Conservation (phyloP, 305 asterid genomes). For the Caryopteris hybrid region DNA sequence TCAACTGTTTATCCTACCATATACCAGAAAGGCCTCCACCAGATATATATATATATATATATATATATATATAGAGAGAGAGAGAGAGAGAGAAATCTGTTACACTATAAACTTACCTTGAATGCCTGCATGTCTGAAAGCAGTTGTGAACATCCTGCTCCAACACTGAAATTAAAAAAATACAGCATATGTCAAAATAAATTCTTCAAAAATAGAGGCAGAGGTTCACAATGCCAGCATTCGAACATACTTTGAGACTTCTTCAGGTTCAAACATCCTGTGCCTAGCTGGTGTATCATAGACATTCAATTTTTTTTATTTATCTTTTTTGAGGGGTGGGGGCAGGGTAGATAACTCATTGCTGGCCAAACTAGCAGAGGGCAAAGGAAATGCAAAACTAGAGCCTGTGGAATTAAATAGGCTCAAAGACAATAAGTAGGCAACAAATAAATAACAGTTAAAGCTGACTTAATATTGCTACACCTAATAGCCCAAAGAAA, state of each 20-base stretch:
- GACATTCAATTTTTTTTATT: no score
- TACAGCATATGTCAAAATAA: conserved; percentile 30
- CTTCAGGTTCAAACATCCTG: background rate
- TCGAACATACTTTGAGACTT: background rate
- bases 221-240: background rate
- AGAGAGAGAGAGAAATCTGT: background rate
- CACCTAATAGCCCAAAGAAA: background rate
- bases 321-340: no score
- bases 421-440: background rate
- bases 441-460: background rate
- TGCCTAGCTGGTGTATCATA: no score
- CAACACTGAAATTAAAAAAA: conserved; percentile 62
- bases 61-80: no score
- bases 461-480: background rate
- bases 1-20: conserved; percentile 12
- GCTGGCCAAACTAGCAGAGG: background rate
- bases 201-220: background rate
- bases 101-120: conserved; percentile 60
- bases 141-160: conserved; percentile 99
- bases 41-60: no score
- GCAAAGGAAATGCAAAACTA: background rate
- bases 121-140: conserved; percentile 99
- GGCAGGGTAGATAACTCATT: no score
- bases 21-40: conserved; percentile 13
- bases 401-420: background rate